These are phyloP conservation scores for Torulaspora quercuum DNA, from an alignment of 805 yeast genomes.

Conservation along the genomic window DNA sequence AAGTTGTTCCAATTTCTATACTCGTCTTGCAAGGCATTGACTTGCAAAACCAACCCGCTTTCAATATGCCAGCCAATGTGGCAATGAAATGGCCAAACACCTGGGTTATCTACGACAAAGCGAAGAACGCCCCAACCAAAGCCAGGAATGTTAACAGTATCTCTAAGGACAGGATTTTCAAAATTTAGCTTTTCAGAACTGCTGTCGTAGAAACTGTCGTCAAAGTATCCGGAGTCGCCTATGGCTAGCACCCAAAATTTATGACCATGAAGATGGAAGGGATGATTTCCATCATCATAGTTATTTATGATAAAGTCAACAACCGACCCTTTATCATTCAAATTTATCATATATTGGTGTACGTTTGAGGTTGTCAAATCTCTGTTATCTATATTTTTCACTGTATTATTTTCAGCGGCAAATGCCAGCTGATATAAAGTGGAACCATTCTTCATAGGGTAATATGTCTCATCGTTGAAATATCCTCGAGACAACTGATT, in stretches of 20 bases:
- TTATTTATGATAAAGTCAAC: constrained; percentile 67
- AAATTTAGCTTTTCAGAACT: constrained; percentile 44
- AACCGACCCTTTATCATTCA: constrained; percentile 33
- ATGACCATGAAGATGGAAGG: constrained; percentile 59
- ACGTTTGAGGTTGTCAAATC: constrained; percentile 18
- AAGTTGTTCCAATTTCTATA: constrained; percentile 26
- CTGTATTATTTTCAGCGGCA: constrained; percentile 11
- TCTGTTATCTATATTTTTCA: constrained; percentile 10
- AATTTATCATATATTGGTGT: constrained; percentile 22
- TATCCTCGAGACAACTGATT: constrained; percentile 28
- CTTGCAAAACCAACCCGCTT: constrained; percentile 48
- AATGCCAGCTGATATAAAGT: constrained; percentile 17
- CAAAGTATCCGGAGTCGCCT: constrained; percentile 29
- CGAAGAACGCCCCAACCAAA: constrained; percentile 56
- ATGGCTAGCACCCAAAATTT: constrained; percentile 31
- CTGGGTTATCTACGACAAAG: constrained; percentile 70
- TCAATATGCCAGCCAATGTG: constrained; percentile 68
- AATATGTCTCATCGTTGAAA: constrained; percentile 28
- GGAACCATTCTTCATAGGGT: constrained; percentile 20
- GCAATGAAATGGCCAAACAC: constrained; percentile 82
- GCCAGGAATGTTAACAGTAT: constrained; percentile 55
- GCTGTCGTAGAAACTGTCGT: constrained; percentile 36
- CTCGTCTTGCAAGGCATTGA: constrained; percentile 24
- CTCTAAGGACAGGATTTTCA: constrained; percentile 52
- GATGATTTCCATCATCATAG: constrained; percentile 63